Evolutionary conservation across 2,329 filamentous ascomycete genomes (phyloP).

Genomic region (Epichloe sylvatica): DNA sequence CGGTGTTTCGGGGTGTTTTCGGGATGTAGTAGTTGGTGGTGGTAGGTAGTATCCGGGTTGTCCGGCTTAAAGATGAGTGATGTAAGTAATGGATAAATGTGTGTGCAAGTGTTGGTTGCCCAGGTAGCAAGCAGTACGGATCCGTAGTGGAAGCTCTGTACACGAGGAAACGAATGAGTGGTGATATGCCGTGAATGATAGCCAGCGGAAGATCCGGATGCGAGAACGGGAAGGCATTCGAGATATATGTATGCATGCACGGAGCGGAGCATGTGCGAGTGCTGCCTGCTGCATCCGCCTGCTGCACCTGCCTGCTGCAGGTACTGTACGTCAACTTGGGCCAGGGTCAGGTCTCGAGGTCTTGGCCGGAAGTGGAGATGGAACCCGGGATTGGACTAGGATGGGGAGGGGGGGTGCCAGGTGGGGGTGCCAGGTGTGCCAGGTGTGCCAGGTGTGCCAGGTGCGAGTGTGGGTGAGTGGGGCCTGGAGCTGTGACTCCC

Average conservation of each 20-base stretch:
- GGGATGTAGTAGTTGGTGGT: no score
- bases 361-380: background rate
- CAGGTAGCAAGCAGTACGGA: background rate
- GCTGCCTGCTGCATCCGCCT: background rate
- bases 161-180: no score
- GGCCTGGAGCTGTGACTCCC: background rate
- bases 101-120: background rate
- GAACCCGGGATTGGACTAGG: background rate
- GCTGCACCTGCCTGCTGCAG: background rate
- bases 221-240: background rate
- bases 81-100: background rate
- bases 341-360: background rate
- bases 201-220: background rate
- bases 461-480: background rate
- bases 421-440: no score
- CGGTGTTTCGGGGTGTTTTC: no score
- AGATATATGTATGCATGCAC: background rate
- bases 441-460: background rate
- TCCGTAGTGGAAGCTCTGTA: background rate
- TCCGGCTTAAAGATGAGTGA: background rate
- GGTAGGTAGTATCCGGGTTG: background rate
- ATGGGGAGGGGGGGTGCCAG: background rate
- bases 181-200: background rate
- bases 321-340: background rate
- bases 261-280: background rate